Evolutionary conservation across 164 flowering plant genomes (phyloP), one percentile per base, ranked within the genome.

Genomic region (Kingdonia uniflora): DNA sequence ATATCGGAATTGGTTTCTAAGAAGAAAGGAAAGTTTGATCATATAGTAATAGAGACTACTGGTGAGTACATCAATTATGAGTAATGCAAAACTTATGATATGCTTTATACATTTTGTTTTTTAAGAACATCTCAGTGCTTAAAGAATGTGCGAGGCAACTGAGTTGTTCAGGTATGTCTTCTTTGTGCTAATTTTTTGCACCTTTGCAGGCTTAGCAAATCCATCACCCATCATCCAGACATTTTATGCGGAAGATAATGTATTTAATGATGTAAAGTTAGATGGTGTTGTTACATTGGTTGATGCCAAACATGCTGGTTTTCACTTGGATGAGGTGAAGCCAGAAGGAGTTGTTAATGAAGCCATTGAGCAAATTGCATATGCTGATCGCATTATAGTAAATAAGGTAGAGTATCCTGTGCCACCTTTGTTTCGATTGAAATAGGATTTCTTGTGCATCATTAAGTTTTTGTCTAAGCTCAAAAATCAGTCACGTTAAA

Each of bases 281-380:
- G 99, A 92, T 70, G 99, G 99, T 56, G 99, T 92, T 60, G 95
- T 92, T 49, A 92, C 99, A 11, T 73, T 92, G 64, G 97, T 92
- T 51, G 99, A 92, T 78, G 89, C 97, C 45, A 92, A 92, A 57
- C 95, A 88, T 80, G 96, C 68, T 42, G 52, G 25, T 45, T 63
- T 84, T 50, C 97, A 82, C 65, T 63, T 92, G 55, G 89, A 92
- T 64, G 95, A 88, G 65, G 78, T 81, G 49, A 92, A 92, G 71
- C 95, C 96, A 21, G 57, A 92, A 64, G 99, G 99, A 44, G 69
- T 86, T 1, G 97, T 88, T 54, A 92, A 92, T 76, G 99, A 92
- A 74, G 99, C 99, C 39, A 66, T 87, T 11, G 96, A 87, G 61
- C 94, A 87, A 66, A 87, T 87, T 71, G 96, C 90, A 22, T 87